Conservation (phyloP, 495 filamentous ascomycete species). For the Chaetomium tenue region DNA sequence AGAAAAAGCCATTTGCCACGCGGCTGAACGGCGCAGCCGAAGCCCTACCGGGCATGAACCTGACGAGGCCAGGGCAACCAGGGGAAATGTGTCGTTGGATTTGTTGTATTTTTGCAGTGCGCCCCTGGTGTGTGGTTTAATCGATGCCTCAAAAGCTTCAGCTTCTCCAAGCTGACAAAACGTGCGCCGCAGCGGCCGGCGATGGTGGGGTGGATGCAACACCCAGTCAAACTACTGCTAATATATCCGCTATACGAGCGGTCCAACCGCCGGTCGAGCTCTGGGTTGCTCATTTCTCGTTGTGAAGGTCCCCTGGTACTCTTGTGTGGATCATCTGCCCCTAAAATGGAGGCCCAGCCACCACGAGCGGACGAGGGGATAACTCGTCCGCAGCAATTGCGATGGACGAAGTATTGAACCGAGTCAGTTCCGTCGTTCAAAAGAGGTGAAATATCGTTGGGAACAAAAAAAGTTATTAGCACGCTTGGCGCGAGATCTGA, state of each 20-base stretch:
- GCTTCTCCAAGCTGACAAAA: constrained; percentile 1
- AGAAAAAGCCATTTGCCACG: constrained; percentile 3
- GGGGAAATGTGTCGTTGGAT: background rate
- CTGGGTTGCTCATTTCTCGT: constrained; percentile 8
- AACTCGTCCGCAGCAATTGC: background rate
- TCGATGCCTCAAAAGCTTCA: background rate
- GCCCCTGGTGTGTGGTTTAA: background rate
- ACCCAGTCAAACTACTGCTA: background rate
- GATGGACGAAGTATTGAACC: background rate
- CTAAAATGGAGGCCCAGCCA: too few species aligned
- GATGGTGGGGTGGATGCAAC: constrained; percentile 1
- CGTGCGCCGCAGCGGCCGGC: background rate
- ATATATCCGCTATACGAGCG: constrained; percentile 21
- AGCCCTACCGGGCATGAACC: constrained; percentile 4
- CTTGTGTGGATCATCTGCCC: background rate
- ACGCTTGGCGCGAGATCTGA: constrained; percentile 10
- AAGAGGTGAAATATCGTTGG: background rate
- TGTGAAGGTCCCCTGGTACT: background rate
- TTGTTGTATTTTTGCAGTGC: background rate
- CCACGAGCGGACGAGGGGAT: background rate
- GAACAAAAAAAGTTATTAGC: background rate
- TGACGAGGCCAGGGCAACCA: background rate
- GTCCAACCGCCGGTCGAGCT: constrained; percentile 21
- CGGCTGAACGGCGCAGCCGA: constrained; percentile 17
- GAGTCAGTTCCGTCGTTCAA: background rate